Percentiles rank a stretch among this genome's conserved stretches.
Conservation (phyloP, 2,329 filamentous ascomycete genomes). For the Leptoxyphium fumago region DNA sequence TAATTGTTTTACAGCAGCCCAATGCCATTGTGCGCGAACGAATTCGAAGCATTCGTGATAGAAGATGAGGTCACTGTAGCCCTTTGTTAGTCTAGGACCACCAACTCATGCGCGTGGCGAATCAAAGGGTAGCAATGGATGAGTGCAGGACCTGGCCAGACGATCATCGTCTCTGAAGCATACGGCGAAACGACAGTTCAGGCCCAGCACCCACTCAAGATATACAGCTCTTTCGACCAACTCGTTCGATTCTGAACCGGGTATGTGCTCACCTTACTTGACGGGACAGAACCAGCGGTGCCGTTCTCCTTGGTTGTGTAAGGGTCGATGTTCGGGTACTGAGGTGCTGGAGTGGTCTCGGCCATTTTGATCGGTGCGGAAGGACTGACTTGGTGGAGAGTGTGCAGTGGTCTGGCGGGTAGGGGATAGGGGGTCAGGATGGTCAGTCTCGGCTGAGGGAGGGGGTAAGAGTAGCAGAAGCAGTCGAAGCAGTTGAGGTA, state of each 20-base stretch:
- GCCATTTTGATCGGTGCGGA: slow-evolving; percentile 4
- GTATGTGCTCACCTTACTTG: slow-evolving; percentile 3
- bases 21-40: neutral
- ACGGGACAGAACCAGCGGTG: neutral
- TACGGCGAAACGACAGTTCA: neutral
- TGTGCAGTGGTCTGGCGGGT: neutral
- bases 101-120: too few relatives aligned
- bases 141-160: neutral
- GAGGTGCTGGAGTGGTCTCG: slow-evolving; percentile 8
- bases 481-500: neutral
- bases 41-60: neutral
- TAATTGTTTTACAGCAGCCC: neutral
- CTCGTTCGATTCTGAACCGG: slow-evolving; percentile 10
- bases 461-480: neutral
- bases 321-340: slow-evolving; percentile 21
- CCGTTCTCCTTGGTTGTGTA: slow-evolving; percentile 7
- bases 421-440: neutral
- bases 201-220: slow-evolving; percentile 28
- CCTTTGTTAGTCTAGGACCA: neutral
- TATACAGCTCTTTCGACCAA: slow-evolving; percentile 24
- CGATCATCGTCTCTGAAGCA: neutral
- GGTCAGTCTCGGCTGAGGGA: neutral
- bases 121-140: too few relatives aligned
- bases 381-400: neutral
- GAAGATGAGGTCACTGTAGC: slow-evolving; percentile 17